These are phyloP conservation scores for Handroanthus guayacan DNA, from an alignment of 257 asterid genomes.

Conservation along the genomic window DNA sequence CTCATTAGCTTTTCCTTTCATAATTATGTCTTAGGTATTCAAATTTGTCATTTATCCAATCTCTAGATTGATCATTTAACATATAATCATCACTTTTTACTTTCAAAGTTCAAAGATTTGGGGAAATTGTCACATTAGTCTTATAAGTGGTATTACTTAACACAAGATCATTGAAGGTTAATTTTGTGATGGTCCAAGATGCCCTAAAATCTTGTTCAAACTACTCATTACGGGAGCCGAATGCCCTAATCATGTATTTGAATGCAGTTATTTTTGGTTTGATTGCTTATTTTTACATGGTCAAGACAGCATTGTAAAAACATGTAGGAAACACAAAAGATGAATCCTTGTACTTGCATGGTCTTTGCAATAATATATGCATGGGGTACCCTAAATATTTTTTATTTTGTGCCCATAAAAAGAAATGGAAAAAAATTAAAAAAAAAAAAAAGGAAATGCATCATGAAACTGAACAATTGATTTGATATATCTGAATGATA, in stretches of 20 bases:
- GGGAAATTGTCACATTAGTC: constrained; percentile 29
- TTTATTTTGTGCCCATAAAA: background rate
- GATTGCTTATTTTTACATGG: constrained; percentile 25
- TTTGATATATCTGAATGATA: constrained; percentile 57
- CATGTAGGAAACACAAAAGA: constrained; percentile 7
- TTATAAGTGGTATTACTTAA: constrained; percentile 18
- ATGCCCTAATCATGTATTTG: constrained; percentile 52
- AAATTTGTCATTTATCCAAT: constrained; percentile 18
- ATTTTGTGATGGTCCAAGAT: constrained; percentile 33
- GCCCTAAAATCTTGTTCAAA: constrained; percentile 30
- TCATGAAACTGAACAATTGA: constrained; percentile 46
- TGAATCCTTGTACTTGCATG: constrained; percentile 40
- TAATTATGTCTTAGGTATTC: constrained; percentile 31
- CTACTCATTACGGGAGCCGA: constrained; percentile 46
- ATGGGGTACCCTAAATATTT: constrained; percentile 25
- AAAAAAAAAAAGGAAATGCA: constrained; percentile 32
- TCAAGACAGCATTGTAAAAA: constrained; percentile 17
- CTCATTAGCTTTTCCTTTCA: background rate
- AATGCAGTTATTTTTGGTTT: constrained; percentile 40
- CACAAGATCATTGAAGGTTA: constrained; percentile 36
- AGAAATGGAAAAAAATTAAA: constrained; percentile 4
- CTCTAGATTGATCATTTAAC: constrained; percentile 23
- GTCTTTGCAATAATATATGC: constrained; percentile 17
- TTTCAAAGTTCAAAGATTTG: constrained; percentile 30
- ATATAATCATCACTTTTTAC: background rate